phyloP scores from a whole-genome alignment of 2,329 filamentous ascomycete genomes.

The Penicillium sp. region DNA sequence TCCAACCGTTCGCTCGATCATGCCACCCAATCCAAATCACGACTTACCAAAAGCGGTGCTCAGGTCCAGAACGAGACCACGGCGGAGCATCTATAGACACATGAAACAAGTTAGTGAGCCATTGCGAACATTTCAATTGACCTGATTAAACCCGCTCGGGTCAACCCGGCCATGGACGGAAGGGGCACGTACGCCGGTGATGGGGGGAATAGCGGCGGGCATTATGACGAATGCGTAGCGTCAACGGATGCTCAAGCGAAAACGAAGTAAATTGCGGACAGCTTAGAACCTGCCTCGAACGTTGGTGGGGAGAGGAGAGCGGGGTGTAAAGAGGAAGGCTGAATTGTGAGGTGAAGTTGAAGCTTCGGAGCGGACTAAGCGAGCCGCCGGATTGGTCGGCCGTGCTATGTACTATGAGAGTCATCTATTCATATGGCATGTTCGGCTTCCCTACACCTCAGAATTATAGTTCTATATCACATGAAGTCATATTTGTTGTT shows the following conservation, averaged over 20 bases:
- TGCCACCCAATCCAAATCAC: conserved; percentile 16
- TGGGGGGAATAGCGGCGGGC: conserved; percentile 45
- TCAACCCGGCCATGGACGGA: conserved; percentile 19
- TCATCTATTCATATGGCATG: conserved; percentile 4
- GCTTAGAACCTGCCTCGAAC: conserved; percentile 24
- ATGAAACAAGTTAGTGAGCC: conserved; percentile 16
- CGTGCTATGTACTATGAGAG: conserved; percentile 8
- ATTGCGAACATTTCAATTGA: neutral
- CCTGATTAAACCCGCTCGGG: conserved; percentile 19
- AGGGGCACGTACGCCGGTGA: conserved; percentile 47
- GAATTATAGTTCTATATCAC: neutral
- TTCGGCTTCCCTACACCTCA: neutral
- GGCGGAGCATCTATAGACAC: conserved; percentile 60
- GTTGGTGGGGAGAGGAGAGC: conserved; percentile 25
- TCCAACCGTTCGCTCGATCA: conserved; percentile 15
- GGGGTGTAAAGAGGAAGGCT: conserved; percentile 21
- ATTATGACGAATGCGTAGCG: conserved; percentile 33
- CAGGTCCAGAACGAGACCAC: conserved; percentile 65
- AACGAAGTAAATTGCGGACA: conserved; percentile 15
- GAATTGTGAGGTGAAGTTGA: conserved; percentile 33
- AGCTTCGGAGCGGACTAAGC: conserved; percentile 41
- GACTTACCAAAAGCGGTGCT: conserved; percentile 64
- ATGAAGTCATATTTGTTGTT: too few relatives aligned
- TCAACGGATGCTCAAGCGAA: conserved; percentile 14
- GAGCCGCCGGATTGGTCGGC: conserved; percentile 37